phyloP scores from a whole-genome alignment of 2,329 filamentous ascomycete genomes.

The Aspergillus awamori region DNA sequence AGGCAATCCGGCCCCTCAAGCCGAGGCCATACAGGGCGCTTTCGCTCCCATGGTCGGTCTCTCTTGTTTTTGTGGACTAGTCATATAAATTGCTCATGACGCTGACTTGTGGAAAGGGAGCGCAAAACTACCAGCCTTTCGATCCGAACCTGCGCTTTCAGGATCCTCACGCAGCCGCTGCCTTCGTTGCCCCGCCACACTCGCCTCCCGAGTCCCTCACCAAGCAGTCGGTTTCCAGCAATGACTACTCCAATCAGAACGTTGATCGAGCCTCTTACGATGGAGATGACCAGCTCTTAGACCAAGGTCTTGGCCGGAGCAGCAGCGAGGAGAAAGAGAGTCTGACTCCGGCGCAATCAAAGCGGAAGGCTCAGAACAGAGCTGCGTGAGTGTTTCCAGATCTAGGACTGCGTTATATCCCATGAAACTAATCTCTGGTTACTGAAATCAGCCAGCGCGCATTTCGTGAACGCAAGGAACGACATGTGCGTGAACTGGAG shows the following conservation, averaged over 20 bases:
- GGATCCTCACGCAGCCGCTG: conserved; percentile 25
- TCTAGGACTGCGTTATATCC: not conserved
- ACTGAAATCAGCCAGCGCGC: conserved; percentile 74
- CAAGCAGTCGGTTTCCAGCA: conserved; percentile 37
- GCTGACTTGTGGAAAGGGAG: conserved; percentile 17
- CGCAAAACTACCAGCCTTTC: conserved; percentile 40
- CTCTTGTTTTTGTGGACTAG: not conserved
- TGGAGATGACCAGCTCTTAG: conserved; percentile 29
- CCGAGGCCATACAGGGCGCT: conserved; percentile 51
- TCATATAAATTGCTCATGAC: not conserved
- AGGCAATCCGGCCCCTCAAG: conserved; percentile 40
- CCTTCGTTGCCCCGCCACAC: conserved; percentile 38
- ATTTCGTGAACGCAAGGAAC: conserved; percentile 94
- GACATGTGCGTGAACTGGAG: conserved; percentile 90
- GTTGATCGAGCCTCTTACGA: conserved; percentile 34
- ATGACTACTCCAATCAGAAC: conserved; percentile 26
- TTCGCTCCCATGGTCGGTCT: conserved; percentile 36
- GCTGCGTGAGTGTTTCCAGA: conserved; percentile 62
- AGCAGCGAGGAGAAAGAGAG: conserved; percentile 59
- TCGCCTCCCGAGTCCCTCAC: conserved; percentile 41
- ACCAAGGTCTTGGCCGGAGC: conserved; percentile 43
- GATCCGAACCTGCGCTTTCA: conserved; percentile 44
- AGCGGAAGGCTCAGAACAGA: conserved; percentile 71
- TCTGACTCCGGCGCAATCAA: conserved; percentile 58
- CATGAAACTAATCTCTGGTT: not conserved